phyloP scores from a whole-genome alignment of 1,284 basidiomycete species.

The Flammula alnicola region DNA sequence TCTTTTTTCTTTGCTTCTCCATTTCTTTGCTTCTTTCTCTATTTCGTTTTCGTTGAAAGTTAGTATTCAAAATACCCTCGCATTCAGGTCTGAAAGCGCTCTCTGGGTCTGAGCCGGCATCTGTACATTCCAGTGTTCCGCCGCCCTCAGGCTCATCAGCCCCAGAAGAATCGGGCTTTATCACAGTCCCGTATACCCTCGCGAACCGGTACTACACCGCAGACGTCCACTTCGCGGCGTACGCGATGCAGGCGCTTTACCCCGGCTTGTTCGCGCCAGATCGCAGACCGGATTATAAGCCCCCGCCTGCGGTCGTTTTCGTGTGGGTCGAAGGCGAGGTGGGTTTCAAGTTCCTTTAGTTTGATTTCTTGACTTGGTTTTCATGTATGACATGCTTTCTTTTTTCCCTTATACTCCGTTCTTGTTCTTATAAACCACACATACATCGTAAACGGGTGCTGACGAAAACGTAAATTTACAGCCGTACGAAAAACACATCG shows the following conservation, averaged over 20 bases:
- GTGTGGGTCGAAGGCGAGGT: constrained; percentile 73
- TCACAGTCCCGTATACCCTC: constrained; percentile 71
- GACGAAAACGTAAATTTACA: too few relatives aligned
- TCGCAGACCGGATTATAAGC: constrained; percentile 5
- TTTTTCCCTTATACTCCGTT: too few relatives aligned
- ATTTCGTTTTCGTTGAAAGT: too few relatives aligned
- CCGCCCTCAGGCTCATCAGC: constrained; percentile 10
- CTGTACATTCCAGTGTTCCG: constrained; percentile 13
- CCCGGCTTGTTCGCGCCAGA: constrained; percentile 10
- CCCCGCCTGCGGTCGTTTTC: constrained; percentile 70
- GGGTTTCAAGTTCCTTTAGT: constrained; percentile 25
- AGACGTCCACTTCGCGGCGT: constrained; percentile 68
- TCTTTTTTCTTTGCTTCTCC: background rate
- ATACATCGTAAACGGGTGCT: too few relatives aligned
- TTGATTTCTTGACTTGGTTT: constrained; percentile 12
- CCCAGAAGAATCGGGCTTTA: background rate
- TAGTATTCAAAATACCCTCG: too few relatives aligned
- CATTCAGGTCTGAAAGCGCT: constrained; percentile 3
- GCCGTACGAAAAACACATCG: constrained; percentile 53
- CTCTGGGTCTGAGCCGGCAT: background rate
- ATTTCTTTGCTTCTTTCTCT: too few relatives aligned
- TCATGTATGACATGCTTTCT: constrained; percentile 14
- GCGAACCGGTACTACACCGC: constrained; percentile 87
- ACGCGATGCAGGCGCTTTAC: constrained; percentile 40
- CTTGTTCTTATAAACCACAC: too few relatives aligned